Evolutionary conservation across 257 asterid genomes (phyloP).

Genomic region (Solanum etuberosum): DNA sequence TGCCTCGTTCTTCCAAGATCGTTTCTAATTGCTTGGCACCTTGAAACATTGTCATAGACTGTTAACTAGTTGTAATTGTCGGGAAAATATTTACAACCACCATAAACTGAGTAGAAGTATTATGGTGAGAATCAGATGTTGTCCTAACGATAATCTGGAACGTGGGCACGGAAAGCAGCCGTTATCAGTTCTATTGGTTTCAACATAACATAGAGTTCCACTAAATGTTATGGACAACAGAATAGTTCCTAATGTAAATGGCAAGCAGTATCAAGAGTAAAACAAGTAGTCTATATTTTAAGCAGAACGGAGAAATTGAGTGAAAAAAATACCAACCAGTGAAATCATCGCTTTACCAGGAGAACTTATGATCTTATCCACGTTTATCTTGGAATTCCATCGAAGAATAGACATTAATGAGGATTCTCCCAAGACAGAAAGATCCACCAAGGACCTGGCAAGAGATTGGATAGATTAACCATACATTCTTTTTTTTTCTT

Average conservation of each 20-base stretch:
- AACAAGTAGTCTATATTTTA: not conserved
- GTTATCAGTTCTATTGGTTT: not conserved
- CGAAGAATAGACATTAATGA: slow-evolving; percentile 59
- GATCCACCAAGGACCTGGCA: slow-evolving; percentile 69
- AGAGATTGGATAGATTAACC: slow-evolving; percentile 4
- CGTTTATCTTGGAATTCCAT: slow-evolving; percentile 73
- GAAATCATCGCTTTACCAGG: slow-evolving; percentile 61
- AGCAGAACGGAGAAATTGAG: not conserved
- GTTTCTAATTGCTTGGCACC: not conserved
- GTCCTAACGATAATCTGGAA: not conserved
- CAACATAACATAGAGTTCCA: not conserved
- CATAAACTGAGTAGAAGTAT: not conserved
- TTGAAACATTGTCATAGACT: not conserved
- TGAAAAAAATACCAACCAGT: slow-evolving; percentile 45
- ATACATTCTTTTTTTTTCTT: not conserved
- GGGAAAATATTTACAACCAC: not conserved
- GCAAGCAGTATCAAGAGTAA: not conserved
- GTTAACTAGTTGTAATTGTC: not conserved
- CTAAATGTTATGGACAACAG: not conserved
- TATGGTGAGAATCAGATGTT: not conserved
- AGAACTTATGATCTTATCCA: slow-evolving; percentile 78
- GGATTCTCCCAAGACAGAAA: slow-evolving; percentile 46
- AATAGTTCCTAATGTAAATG: not conserved
- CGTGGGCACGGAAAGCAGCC: not conserved
- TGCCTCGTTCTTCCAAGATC: not conserved